These are phyloP conservation scores for Xylariaceae sp. DNA, from an alignment of 2,329 filamentous ascomycete species.

Conservation along the genomic window DNA sequence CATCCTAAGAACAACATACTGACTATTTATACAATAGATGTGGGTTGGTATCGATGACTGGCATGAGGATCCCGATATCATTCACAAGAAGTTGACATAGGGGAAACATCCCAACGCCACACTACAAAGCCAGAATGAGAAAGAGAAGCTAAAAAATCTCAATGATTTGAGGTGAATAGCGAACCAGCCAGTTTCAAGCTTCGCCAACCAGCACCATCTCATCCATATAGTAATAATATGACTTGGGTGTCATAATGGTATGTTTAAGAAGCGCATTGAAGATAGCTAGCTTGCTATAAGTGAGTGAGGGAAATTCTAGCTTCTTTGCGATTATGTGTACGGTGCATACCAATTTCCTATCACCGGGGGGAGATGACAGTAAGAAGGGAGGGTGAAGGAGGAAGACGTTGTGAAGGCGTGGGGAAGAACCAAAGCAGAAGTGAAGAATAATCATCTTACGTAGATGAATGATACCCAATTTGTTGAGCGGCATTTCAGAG, in stretches of 20 bases:
- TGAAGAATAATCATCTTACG: constrained; percentile 32
- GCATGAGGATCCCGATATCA: constrained; percentile 99
- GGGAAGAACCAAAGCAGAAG: not conserved
- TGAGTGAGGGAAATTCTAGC: not conserved
- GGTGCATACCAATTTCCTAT: constrained; percentile 5
- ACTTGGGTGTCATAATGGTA: constrained; percentile 5
- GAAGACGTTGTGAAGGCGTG: not conserved
- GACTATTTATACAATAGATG: constrained; percentile 68
- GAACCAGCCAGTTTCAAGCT: not conserved
- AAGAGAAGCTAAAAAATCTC: not conserved
- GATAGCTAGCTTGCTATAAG: not conserved
- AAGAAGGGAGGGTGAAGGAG: not conserved
- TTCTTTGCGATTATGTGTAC: constrained; percentile 5
- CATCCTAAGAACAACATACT: constrained; percentile 16
- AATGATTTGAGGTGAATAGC: not conserved
- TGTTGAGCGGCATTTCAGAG: constrained; percentile 18
- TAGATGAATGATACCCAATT: constrained; percentile 43
- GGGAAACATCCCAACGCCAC: constrained; percentile 4
- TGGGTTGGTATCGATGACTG: constrained; percentile 99
- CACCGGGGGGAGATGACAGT: not conserved
- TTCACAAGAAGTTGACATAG: constrained; percentile 95
- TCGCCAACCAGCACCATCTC: not conserved
- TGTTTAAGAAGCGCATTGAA: not conserved
- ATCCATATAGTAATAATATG: not conserved
- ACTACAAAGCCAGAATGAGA: constrained; percentile 1